Evolutionary conservation across 352 stramenopile species (phyloP).

Genomic region (Phytophthora macrochlamydospora): DNA sequence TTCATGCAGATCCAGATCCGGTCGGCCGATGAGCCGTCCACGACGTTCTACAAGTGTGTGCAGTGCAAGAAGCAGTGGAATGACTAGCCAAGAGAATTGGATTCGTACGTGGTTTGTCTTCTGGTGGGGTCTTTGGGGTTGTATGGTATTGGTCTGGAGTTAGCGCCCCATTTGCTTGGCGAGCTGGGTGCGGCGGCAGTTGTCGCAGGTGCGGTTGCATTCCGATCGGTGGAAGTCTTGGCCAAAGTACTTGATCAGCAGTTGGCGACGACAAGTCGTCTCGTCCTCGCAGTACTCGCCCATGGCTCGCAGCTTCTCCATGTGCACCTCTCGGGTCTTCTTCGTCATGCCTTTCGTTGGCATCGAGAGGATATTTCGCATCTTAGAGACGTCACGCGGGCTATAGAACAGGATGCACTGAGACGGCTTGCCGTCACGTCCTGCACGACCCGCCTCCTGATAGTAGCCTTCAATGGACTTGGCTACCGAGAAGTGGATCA

Average conservation of each 20-base stretch:
- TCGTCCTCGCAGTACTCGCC: constrained; percentile 81
- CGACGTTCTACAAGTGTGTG: constrained; percentile 99
- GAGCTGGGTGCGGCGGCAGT: constrained; percentile 58
- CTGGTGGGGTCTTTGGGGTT: no score
- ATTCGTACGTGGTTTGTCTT: no score
- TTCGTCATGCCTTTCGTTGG: constrained; percentile 81
- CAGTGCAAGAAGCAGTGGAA: constrained; percentile 98
- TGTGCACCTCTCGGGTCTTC: constrained; percentile 69
- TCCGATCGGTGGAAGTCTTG: constrained; percentile 72
- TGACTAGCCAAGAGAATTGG: constrained; percentile 50
- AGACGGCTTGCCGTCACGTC: constrained; percentile 93
- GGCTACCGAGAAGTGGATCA: constrained; percentile 92
- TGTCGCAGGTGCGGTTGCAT: constrained; percentile 68
- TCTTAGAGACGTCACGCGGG: constrained; percentile 79
- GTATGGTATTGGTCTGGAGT: not conserved
- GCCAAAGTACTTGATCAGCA: constrained; percentile 83
- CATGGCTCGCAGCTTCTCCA: constrained; percentile 83
- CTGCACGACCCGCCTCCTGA: constrained; percentile 96
- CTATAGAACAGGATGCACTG: constrained; percentile 94
- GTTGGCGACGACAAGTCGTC: constrained; percentile 72
- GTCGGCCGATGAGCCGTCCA: constrained; percentile 98
- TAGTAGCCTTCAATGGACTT: constrained; percentile 98
- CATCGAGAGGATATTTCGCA: constrained; percentile 81
- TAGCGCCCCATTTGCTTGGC: constrained; percentile 28
- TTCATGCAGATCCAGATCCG: constrained; percentile 99